Evolutionary conservation across 805 yeast species (phyloP), one percentile per base, ranked within the genome.

Genomic region (Phaffomyces antillensis): DNA sequence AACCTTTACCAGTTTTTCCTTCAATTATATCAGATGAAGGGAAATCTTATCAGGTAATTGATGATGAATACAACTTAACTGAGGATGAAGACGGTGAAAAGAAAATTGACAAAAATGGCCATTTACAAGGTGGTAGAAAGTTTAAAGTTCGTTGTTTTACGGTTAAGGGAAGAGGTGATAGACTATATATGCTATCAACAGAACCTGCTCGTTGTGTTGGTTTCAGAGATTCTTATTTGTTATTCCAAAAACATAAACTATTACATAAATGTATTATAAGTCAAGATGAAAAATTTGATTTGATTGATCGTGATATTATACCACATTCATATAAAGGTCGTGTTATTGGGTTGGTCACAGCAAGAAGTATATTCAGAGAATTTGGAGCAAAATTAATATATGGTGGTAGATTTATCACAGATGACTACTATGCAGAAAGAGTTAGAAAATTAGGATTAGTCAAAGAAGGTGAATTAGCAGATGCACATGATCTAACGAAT

Each of bases 181-280:
- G 81, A 52, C 71, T 81, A 46, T 93, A 79, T 63, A 90, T 91
- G 96, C 76, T 93, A 40, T 83, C 96, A 3, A 90, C 98, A 0
- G 99, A 93, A 60, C 96, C 96, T 3, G 97, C 99, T 1, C 76
- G 98, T 54, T 80, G 91, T 57, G 88, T 91, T 49, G 98, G 97
- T 4, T 86, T 89, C 66, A 75, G 96, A 54, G 97, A 91, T 60
- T 86, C 96, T 3, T 89, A 91, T 58, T 70, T 89, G 43, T 71
- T 91, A 48, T 89, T 91, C 67, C 95, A 90, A 60, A 85, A 89
- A 41, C 96, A 91, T 66, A 76, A 80, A 41, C 71, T 77, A 41
- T 69, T 93, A 42, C 83, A 75, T 68, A 88, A 90, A 59, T 76
- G 83, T 49, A 78, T 85, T 11, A 71, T 90, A 39, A 71, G 77